Conservation (phyloP, 2,329 filamentous ascomycete genomes). For the Ophiostoma novo-ulmi region DNA sequence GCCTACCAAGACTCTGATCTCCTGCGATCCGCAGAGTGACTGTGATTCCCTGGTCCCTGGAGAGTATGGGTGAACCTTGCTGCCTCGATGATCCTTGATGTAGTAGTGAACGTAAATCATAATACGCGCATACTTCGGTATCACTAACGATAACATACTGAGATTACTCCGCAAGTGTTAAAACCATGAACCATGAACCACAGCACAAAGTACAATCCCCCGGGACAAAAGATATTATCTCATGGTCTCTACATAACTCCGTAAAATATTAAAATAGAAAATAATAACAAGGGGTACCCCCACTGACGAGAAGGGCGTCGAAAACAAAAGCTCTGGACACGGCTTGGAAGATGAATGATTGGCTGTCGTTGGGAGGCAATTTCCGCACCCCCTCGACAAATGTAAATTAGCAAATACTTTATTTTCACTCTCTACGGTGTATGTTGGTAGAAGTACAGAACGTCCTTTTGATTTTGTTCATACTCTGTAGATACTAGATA, state of each 20-base stretch:
- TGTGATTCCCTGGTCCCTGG: background rate
- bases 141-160: background rate
- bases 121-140: background rate
- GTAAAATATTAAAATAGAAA: no score
- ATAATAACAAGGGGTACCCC: background rate
- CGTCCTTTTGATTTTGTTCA: background rate
- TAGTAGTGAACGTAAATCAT: background rate
- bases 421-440: background rate
- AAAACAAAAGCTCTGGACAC: background rate
- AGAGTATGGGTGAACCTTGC: background rate
- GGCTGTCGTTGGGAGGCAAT: background rate
- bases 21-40: background rate
- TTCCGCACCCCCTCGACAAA: constrained; percentile 1
- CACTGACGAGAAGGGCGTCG: constrained; percentile 5
- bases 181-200: background rate
- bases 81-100: background rate
- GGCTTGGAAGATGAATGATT: background rate
- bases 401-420: background rate
- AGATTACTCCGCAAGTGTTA: background rate
- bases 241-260: background rate
- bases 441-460: background rate
- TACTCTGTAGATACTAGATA: no score
- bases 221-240: background rate
- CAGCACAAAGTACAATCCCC: background rate
- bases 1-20: background rate